Percentiles rank a stretch among this genome's conserved stretches.
phyloP scores from a whole-genome alignment of 2,329 filamentous ascomycete species.

The Botryotinia convoluta region DNA sequence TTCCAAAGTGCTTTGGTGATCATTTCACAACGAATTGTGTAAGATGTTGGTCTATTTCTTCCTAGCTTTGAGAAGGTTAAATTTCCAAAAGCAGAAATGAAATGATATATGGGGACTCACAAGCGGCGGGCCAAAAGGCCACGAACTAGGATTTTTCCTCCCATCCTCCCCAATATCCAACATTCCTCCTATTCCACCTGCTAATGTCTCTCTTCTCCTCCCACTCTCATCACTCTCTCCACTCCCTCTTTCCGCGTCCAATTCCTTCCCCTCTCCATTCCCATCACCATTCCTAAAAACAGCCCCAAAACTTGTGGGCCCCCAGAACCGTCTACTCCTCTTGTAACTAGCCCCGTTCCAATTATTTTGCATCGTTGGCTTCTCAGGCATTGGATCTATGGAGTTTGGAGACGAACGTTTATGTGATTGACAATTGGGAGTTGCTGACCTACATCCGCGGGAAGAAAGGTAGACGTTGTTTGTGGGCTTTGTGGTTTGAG shows the following conservation, averaged over 20 bases:
- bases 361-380: background rate
- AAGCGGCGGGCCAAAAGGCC: constrained; percentile 27
- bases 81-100: background rate
- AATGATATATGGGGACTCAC: background rate
- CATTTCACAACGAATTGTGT: constrained; percentile 4
- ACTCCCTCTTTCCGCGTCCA: too few species aligned
- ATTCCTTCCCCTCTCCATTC: background rate
- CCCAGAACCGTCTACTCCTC: constrained; percentile 31
- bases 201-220: background rate
- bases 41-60: constrained; percentile 23
- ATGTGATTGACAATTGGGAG: background rate
- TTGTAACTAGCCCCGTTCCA: constrained; percentile 29
- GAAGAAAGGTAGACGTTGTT: background rate
- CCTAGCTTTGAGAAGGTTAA: constrained; percentile 22
- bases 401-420: background rate
- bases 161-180: constrained; percentile 32
- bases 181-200: constrained; percentile 24
- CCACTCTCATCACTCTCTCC: background rate
- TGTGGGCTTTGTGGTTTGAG: background rate
- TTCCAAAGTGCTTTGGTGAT: constrained; percentile 31
- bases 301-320: constrained; percentile 35
- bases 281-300: constrained; percentile 29
- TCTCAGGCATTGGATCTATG: background rate
- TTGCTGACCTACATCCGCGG: background rate
- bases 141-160: constrained; percentile 30